phyloP scores from a whole-genome alignment of 768 basidiomycete species.

The Strobilomyces echinocephalus region DNA sequence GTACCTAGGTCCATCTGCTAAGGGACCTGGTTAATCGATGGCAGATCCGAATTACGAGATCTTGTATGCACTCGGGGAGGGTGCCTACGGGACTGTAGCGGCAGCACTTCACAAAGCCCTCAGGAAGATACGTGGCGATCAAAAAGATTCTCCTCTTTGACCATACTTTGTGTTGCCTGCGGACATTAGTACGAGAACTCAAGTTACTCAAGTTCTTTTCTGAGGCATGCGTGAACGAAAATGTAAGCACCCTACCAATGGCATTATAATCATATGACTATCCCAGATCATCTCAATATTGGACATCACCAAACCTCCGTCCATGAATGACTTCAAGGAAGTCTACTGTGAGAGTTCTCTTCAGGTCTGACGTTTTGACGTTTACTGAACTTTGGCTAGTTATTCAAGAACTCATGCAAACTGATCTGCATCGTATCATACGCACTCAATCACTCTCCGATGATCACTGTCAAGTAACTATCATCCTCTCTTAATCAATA shows the following conservation, averaged over 20 bases:
- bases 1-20: conserved; percentile 5
- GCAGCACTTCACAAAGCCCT: conserved; percentile 82
- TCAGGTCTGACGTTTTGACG: background rate
- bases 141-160: conserved; percentile 96
- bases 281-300: conserved; percentile 84
- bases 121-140: conserved; percentile 83
- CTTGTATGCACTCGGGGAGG: conserved; percentile 73
- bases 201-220: conserved; percentile 87
- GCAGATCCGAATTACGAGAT: conserved; percentile 70
- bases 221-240: conserved; percentile 75
- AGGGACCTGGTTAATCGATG: conserved; percentile 5
- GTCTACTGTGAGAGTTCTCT: conserved; percentile 60
- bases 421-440: conserved; percentile 87
- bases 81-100: conserved; percentile 87
- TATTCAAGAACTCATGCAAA: conserved; percentile 87
- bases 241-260: conserved; percentile 39
- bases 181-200: conserved; percentile 86
- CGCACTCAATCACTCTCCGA: conserved; percentile 86
- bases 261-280: conserved; percentile 1
- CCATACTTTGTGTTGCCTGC: conserved; percentile 85
- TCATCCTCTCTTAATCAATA: background rate
- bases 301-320: conserved; percentile 81
- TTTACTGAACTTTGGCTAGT: conserved; percentile 37
- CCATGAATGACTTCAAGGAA: conserved; percentile 75
- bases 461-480: conserved; percentile 74